phyloP scores from a whole-genome alignment of 768 basidiomycete species.

The Auricularia sp. region DNA sequence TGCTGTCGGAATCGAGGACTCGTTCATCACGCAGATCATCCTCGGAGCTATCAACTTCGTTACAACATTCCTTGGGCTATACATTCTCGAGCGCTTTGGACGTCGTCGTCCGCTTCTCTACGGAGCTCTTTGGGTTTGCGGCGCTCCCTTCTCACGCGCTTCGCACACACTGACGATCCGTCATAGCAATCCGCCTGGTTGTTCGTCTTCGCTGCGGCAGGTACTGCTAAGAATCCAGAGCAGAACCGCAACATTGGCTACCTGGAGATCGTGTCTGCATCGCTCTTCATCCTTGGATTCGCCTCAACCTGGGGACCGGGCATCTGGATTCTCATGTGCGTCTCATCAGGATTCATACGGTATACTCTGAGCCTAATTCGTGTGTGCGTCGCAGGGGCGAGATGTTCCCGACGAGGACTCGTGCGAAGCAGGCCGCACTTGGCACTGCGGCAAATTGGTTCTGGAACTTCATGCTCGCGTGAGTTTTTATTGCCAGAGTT shows the following conservation, averaged over 20 bases:
- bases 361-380: background rate
- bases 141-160: background rate
- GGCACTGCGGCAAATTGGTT: constrained; percentile 56
- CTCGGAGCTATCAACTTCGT: constrained; percentile 51
- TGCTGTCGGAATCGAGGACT: constrained; percentile 56
- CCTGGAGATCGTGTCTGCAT: constrained; percentile 57
- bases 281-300: constrained; percentile 61
- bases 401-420: constrained; percentile 62
- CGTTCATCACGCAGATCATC: constrained; percentile 65
- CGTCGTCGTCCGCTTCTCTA: constrained; percentile 52
- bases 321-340: constrained; percentile 56
- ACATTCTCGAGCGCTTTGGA: constrained; percentile 66
- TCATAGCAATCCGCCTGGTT: constrained; percentile 46
- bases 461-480: constrained; percentile 22
- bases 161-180: background rate
- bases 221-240: constrained; percentile 48
- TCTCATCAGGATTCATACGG: background rate
- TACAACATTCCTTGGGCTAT: constrained; percentile 64
- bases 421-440: constrained; percentile 60
- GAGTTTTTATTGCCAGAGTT: background rate
- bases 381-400: constrained; percentile 22
- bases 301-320: constrained; percentile 69
- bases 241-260: constrained; percentile 41
- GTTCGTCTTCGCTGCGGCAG: constrained; percentile 63
- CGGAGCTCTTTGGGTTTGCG: constrained; percentile 47